Base-by-base conservation (phyloP, 345 rosid species). In the Durio zibethinus region DNA sequence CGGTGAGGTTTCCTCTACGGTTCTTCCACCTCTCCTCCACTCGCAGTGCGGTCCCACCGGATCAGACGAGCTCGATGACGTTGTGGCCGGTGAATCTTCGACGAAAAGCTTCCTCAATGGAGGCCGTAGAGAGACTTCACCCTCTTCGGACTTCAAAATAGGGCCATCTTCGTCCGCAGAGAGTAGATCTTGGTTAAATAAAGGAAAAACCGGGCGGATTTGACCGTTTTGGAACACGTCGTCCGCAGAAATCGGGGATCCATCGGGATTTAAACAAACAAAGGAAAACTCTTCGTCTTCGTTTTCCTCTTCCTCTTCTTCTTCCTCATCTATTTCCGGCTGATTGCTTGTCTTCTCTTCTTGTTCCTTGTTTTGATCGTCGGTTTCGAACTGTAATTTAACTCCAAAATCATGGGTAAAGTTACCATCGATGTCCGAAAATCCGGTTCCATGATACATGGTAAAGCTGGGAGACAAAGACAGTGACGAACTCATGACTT, bases 231-330 rank as follows among this genome's bases (percentile, higher is more conserved):
- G 48, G 77, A 88, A 88, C 18, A 74, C 76, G 14, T 79, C 84
- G 62, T 88, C 91, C 3, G 89, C 87, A 5, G 88, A 67, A 23
- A 83, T 77, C 47, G 79, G 83, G 31, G 88, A 78, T 14, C 82
- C 85, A 2, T 69, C 80, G 8, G 82, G 82, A 67, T 79, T 78
- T 53, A 67, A 63, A 66, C 80, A 79, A 61, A 70, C 82, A 53
- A 88, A 89, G 9, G 87, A 81, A 59, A 89, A 89, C 47, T 86
- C 91, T 5, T 76, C 84, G 5, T 82, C 87, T 18, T 80, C 84
- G 5, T 76, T 85, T 2, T 80, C 84, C 0, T 77, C 78, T 10
- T 68, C 80, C 4, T 47, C 80, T 2, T 69, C 68, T 7, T 29
- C 27, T n/a, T 73, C 56, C 4, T 53, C 66, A 23, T 69, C 79